Percentiles rank a stretch among this genome's conserved stretches.
Evolutionary conservation across 345 rosid species (phyloP).

Genomic region (Dipteronia sinensis): DNA sequence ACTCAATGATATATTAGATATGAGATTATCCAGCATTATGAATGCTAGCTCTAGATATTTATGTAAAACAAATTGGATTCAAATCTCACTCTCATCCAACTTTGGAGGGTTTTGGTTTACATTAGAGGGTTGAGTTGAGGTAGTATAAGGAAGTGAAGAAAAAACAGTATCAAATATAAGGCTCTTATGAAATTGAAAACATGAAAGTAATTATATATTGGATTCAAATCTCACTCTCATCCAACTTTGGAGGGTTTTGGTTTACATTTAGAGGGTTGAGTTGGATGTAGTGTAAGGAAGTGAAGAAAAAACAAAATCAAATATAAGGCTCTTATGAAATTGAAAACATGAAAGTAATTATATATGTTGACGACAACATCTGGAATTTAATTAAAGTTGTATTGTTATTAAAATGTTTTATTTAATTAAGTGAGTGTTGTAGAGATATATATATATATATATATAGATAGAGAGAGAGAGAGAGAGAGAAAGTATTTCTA

Average conservation of each 20-base stretch:
- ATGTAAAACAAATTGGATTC: too few relatives aligned
- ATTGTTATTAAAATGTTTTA: neutral
- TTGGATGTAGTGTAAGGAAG: neutral
- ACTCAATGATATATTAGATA: too few relatives aligned
- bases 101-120: too few relatives aligned
- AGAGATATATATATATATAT: too few relatives aligned
- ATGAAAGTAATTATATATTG: neutral
- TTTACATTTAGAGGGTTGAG: neutral
- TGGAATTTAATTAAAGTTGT: neutral
- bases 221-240: neutral
- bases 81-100: neutral
- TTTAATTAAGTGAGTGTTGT: too few relatives aligned
- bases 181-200: neutral
- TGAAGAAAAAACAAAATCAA: neutral
- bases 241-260: too few relatives aligned
- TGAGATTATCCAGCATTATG: neutral
- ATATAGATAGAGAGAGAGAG: too few relatives aligned
- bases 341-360: neutral
- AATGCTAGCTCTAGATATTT: neutral
- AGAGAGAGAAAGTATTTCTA: neutral
- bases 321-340: neutral
- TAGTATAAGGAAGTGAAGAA: neutral
- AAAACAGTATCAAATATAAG: neutral
- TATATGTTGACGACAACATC: neutral
- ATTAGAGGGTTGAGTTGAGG: neutral